phyloP scores from a whole-genome alignment of 2,329 filamentous ascomycete genomes.

The Anisogramma anomala region DNA sequence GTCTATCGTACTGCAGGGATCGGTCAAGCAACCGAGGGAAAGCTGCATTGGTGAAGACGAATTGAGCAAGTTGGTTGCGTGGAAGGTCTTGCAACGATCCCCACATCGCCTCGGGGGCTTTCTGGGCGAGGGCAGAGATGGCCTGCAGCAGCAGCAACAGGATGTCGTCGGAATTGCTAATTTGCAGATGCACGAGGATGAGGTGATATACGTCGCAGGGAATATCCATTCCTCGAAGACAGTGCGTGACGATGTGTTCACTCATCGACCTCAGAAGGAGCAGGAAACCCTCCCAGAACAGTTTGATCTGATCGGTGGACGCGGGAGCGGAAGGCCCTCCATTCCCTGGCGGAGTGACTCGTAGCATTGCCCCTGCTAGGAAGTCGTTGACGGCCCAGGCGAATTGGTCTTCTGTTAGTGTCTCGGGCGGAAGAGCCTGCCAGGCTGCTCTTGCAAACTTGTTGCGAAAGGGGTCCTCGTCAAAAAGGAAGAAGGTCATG shows the following conservation, averaged over 20 bases:
- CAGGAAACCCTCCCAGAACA: conserved; percentile 70
- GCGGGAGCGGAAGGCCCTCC: conserved; percentile 2
- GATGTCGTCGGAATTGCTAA: conserved; percentile 40
- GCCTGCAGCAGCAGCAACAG: conserved; percentile 59
- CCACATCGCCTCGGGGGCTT: conserved; percentile 75
- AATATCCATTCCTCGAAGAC: conserved; percentile 66
- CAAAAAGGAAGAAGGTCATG: conserved; percentile 76
- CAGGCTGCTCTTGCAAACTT: conserved; percentile 60
- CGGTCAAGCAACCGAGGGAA: conserved; percentile 51
- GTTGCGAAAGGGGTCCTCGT: conserved; percentile 49
- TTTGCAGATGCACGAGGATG: conserved; percentile 43
- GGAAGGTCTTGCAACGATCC: conserved; percentile 73
- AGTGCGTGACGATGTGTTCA: conserved; percentile 63
- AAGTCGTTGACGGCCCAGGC: conserved; percentile 76
- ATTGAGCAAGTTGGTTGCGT: conserved; percentile 69
- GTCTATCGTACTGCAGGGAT: conserved; percentile 42
- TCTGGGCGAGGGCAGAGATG: conserved; percentile 59
- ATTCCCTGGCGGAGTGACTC: conserved; percentile 4
- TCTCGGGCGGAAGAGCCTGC: conserved; percentile 48
- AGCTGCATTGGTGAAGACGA: conserved; percentile 63
- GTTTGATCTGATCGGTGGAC: conserved; percentile 44
- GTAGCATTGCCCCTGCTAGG: conserved; percentile 50
- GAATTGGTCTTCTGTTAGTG: conserved; percentile 62
- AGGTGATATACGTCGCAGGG: conserved; percentile 60
- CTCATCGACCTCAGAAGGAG: conserved; percentile 64